Conservation (phyloP, 2,329 filamentous ascomycete species). For the Exserohilum rostratum region DNA sequence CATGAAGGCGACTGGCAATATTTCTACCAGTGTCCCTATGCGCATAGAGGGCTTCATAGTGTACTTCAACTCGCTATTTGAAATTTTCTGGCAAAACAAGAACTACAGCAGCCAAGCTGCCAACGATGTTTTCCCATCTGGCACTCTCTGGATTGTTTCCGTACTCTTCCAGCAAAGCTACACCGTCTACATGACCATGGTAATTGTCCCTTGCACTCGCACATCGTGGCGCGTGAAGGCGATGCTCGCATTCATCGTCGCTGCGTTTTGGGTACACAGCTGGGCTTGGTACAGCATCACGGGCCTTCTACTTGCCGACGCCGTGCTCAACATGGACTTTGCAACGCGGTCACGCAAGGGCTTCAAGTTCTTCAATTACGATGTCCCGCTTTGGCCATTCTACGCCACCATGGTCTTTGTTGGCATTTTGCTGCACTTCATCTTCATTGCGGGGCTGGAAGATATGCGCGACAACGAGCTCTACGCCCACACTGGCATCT, state of each 20-base stretch:
- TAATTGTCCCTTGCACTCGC: conserved; percentile 54
- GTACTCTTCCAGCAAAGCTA: conserved; percentile 56
- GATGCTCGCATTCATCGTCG: conserved; percentile 49
- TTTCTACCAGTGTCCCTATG: conserved; percentile 43
- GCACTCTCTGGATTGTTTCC: conserved; percentile 55
- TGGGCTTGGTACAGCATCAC: conserved; percentile 57
- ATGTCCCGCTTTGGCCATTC: conserved; percentile 39
- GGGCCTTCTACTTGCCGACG: conserved; percentile 57
- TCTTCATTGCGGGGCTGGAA: conserved; percentile 52
- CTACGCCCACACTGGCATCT: conserved; percentile 51
- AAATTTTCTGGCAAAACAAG: conserved; percentile 55
- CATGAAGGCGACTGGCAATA: conserved; percentile 46
- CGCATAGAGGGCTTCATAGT: conserved; percentile 48
- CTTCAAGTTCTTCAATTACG: conserved; percentile 17
- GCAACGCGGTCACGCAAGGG: conserved; percentile 28
- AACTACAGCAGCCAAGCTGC: conserved; percentile 49
- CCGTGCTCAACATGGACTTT: conserved; percentile 52
- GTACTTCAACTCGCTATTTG: conserved; percentile 56
- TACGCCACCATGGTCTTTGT: conserved; percentile 40
- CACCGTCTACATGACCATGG: conserved; percentile 57
- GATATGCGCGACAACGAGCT: conserved; percentile 47
- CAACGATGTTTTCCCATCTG: conserved; percentile 52
- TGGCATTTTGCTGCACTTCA: conserved; percentile 51
- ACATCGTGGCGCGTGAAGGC: conserved; percentile 51
- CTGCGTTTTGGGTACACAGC: conserved; percentile 56